These are phyloP conservation scores for Talaromyces adpressus DNA, from an alignment of 495 filamentous ascomycete genomes.

Conservation along the genomic window DNA sequence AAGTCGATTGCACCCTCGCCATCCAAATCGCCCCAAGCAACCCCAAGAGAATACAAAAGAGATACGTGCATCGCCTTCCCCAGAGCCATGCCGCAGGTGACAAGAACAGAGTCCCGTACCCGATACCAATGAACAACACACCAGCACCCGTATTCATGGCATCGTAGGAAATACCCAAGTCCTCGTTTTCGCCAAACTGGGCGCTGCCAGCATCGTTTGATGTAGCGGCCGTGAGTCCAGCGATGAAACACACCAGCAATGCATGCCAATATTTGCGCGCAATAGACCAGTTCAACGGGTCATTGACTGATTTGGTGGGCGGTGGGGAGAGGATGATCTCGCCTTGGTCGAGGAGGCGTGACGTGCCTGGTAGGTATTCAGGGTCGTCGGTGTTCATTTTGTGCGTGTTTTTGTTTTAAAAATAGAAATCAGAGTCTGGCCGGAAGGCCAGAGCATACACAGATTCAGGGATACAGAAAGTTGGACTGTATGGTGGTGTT, in stretches of 20 bases:
- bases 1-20: conserved; percentile 10
- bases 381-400: conserved; percentile 2
- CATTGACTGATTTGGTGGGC: conserved; percentile 42
- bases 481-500: neutral
- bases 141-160: conserved; percentile 20
- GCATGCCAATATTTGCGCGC: conserved; percentile 33
- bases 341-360: conserved; percentile 14
- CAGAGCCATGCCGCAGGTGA: conserved; percentile 19
- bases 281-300: conserved; percentile 46
- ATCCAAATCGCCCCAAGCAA: conserved; percentile 20
- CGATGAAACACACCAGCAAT: conserved; percentile 16
- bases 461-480: neutral
- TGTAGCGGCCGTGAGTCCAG: conserved; percentile 20
- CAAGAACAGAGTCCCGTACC: conserved; percentile 17
- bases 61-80: conserved; percentile 18
- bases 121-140: conserved; percentile 20
- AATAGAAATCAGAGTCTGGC: neutral
- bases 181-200: conserved; percentile 17
- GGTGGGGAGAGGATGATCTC: conserved; percentile 43
- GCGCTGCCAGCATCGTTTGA: conserved; percentile 23
- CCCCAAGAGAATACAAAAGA: conserved; percentile 18
- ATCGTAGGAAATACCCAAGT: conserved; percentile 18
- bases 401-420: neutral
- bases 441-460: conserved; percentile 5
- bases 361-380: conserved; percentile 13